Evolutionary conservation across 2,329 filamentous ascomycete species (phyloP).

Genomic region (Aaosphaeria arxii): DNA sequence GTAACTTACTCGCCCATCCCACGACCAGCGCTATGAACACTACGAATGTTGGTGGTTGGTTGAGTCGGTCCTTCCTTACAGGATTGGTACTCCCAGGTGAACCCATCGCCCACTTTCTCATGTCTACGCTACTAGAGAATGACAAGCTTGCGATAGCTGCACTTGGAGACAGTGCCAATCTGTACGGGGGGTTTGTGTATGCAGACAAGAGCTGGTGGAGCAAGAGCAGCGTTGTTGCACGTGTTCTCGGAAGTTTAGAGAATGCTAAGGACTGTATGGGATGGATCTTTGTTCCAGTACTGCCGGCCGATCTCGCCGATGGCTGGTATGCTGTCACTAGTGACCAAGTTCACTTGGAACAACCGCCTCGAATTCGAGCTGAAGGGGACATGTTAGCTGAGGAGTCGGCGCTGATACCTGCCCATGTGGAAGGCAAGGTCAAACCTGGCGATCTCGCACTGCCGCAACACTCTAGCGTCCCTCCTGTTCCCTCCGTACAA

Average conservation of each 20-base stretch:
- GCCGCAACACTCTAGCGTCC: conserved; percentile 29
- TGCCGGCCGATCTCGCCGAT: conserved; percentile 41
- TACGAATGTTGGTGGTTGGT: conserved; percentile 49
- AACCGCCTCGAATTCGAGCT: conserved; percentile 39
- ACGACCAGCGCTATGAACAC: conserved; percentile 11
- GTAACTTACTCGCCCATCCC: conserved; percentile 11
- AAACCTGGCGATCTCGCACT: conserved; percentile 37
- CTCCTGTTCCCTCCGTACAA: conserved; percentile 13
- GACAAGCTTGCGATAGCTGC: conserved; percentile 46
- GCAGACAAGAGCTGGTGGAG: conserved; percentile 54
- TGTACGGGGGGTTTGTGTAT: conserved; percentile 56
- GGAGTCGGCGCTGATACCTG: conserved; percentile 37
- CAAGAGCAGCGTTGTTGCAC: conserved; percentile 53
- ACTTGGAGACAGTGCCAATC: conserved; percentile 50
- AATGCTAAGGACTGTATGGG: conserved; percentile 53
- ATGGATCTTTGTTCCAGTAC: conserved; percentile 47
- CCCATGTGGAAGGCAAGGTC: conserved; percentile 9
- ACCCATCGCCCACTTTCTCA: conserved; percentile 52
- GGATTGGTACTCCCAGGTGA: conserved; percentile 56
- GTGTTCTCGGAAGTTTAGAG: conserved; percentile 48
- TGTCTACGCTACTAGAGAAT: conserved; percentile 56
- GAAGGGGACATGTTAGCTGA: conserved; percentile 25
- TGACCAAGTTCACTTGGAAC: conserved; percentile 24
- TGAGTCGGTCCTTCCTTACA: conserved; percentile 54
- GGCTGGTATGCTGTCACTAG: conserved; percentile 52